A percentile compares a stretch with the other conserved stretches of the same genome.
These are phyloP conservation scores for Cryptococcus amylolentus DNA, from an alignment of 1,284 basidiomycete genomes.

Conservation along the genomic window DNA sequence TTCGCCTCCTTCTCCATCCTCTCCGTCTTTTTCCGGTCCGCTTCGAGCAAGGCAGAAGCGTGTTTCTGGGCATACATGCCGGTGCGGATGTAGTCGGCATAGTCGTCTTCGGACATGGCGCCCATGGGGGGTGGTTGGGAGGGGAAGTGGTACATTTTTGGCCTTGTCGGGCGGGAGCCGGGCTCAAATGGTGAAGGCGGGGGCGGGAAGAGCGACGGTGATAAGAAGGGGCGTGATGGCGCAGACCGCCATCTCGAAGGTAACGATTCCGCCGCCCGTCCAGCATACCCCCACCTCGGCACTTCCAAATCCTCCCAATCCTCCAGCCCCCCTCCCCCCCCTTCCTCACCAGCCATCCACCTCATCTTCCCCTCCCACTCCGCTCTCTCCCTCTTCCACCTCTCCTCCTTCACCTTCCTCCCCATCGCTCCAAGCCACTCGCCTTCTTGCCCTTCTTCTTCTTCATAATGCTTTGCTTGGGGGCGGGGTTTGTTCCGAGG, in stretches of 20 bases:
- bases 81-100: slow-evolving; percentile 22
- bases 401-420: slow-evolving; percentile 10
- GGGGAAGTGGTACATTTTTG: slow-evolving; percentile 13
- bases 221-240: not conserved
- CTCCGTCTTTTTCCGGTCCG: slow-evolving; percentile 6
- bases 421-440: slow-evolving; percentile 20
- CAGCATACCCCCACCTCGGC: not conserved
- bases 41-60: slow-evolving; percentile 15
- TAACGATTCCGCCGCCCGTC: slow-evolving; percentile 5
- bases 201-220: not conserved
- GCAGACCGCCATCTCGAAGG: slow-evolving; percentile 12
- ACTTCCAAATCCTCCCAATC: slow-evolving; percentile 14
- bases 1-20: slow-evolving; percentile 15
- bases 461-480: slow-evolving; percentile 1
- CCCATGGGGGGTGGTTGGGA: slow-evolving; percentile 23
- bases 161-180: not conserved
- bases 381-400: slow-evolving; percentile 6
- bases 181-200: not conserved
- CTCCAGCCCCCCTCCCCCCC: not conserved
- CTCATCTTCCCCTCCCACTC: slow-evolving; percentile 24
- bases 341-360: slow-evolving; percentile 15
- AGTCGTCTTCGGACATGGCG: slow-evolving; percentile 28
- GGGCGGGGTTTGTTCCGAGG: slow-evolving; percentile 11
- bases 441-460: slow-evolving; percentile 10
- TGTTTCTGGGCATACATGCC: slow-evolving; percentile 24